Percentiles rank a stretch among this genome's conserved stretches.
Conservation (phyloP, 768 basidiomycete species). For the Myochromella boudieri region DNA sequence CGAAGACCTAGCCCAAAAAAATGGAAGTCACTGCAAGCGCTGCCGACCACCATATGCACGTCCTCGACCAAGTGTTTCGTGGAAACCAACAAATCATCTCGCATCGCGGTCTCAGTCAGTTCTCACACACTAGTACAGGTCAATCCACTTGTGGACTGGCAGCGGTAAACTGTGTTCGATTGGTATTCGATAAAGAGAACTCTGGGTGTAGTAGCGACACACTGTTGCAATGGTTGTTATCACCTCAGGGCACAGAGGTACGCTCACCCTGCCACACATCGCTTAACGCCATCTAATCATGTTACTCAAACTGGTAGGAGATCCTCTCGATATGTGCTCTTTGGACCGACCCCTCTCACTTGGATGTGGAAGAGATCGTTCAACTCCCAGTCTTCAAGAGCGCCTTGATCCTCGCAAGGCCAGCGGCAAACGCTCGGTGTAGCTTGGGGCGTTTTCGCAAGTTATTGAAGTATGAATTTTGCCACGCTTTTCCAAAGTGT, state of each 20-base stretch:
- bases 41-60: too few relatives aligned
- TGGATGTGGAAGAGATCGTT: conserved; percentile 58
- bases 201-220: conserved; percentile 26
- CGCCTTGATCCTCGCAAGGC: conserved; percentile 30
- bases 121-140: conserved; percentile 37
- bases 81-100: conserved; percentile 42
- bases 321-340: conserved; percentile 53
- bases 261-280: too few relatives aligned
- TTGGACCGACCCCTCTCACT: conserved; percentile 53
- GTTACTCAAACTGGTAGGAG: conserved; percentile 53
- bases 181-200: conserved; percentile 39
- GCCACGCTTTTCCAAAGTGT: conserved; percentile 20
- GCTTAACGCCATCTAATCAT: too few relatives aligned
- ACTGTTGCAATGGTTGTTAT: conserved; percentile 33
- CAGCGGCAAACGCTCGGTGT: conserved; percentile 32
- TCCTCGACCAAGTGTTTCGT: conserved; percentile 11
- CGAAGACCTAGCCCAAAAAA: too few relatives aligned
- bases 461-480: conserved; percentile 29
- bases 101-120: conserved; percentile 56
- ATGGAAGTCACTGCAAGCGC: too few relatives aligned
- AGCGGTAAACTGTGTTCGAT: conserved; percentile 60
- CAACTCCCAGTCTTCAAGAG: conserved; percentile 47
- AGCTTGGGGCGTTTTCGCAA: conserved; percentile 22
- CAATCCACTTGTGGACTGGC: conserved; percentile 64
- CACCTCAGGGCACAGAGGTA: conserved; percentile 37